Conservation (phyloP, 257 asterid species). For the Cynanchum wilfordii region DNA sequence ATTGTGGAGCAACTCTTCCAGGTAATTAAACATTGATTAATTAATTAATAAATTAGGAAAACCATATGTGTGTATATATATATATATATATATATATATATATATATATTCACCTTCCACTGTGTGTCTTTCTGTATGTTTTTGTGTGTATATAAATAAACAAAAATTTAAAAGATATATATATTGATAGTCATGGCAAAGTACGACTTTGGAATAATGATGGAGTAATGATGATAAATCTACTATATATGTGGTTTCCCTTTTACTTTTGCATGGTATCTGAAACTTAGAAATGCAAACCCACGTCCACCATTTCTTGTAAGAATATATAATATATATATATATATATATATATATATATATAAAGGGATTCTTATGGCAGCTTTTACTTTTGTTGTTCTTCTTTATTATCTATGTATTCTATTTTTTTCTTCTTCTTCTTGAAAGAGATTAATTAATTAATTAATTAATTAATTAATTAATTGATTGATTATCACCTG, state of each 20-base stretch:
- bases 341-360: too few species aligned
- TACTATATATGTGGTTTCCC: slow-evolving; percentile 10
- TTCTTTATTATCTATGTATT: slow-evolving; percentile 1
- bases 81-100: background rate
- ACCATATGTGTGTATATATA: too few species aligned
- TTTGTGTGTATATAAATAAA: background rate
- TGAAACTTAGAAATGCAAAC: slow-evolving; percentile 38
- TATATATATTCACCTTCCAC: background rate
- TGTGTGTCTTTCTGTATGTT: background rate
- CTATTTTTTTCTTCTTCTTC: background rate
- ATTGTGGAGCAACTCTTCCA: slow-evolving; percentile 90
- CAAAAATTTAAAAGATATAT: too few species aligned
- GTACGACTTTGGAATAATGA: slow-evolving; percentile 11
- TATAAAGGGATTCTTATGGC: slow-evolving; percentile 45
- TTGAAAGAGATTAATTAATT: slow-evolving; percentile 19
- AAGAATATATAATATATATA: slow-evolving; percentile 18
- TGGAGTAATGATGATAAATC: background rate
- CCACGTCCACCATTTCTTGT: slow-evolving; percentile 49
- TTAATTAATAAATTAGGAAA: too few species aligned
- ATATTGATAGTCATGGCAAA: slow-evolving; percentile 1
- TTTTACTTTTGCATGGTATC: slow-evolving; percentile 68
- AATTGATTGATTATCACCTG: slow-evolving; percentile 12
- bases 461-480: too few species aligned
- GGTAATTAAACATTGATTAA: slow-evolving; percentile 27
- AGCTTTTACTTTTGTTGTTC: slow-evolving; percentile 64